Base-by-base conservation (phyloP, 116 monocot species). In the Cymodocea nodosa region DNA sequence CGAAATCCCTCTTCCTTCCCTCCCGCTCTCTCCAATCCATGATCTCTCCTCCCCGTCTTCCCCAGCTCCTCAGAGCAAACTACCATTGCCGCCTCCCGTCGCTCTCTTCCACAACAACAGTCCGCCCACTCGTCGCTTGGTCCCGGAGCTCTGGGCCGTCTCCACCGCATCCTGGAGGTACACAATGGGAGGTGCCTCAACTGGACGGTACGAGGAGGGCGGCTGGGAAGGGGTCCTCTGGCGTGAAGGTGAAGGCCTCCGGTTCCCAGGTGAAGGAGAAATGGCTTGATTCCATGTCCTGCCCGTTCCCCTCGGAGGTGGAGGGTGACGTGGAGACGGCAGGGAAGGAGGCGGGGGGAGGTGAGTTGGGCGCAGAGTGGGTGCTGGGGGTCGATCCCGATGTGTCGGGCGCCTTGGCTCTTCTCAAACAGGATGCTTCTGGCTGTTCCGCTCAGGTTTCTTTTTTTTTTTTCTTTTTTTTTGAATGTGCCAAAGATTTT, bases 381-480 rank as follows among this genome's bases (percentile, higher is more conserved):
- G 79, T 86, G 24, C 54, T 92, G 34, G 98, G 98, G 18, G 70
- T 98, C 63, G 98, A 98, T 60, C 98, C 98, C 9, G 98, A 98
- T 64, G 71, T 59, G 23, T 76, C 76, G 3, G 98, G 98, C 23
- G 98, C 92, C 16, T 54, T 98, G 36, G 85, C 98, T 11, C 63
- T 98, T 17, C 63, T 98, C 34, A 83, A 80, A 67, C 62, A 65
- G 4, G 88, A 81, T 40, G 75, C 60, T 52, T 62, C 56, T 24
- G 74, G 64, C 15, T 80, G n/a, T 51, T 80, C 70, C 37, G 56
- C 56, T 56, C 56, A 22, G 56, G 56, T 22, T 1, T 19, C 15
- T 14, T 4, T 54, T 16, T n/a, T 54, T 7, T 59, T 54, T 14
- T 4, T 54, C n/a, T 54, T 14, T 4, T 54, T 16, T n/a, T 54